These are phyloP conservation scores for Exophiala sp. DNA, from an alignment of 2,329 filamentous ascomycete species.

Conservation along the genomic window DNA sequence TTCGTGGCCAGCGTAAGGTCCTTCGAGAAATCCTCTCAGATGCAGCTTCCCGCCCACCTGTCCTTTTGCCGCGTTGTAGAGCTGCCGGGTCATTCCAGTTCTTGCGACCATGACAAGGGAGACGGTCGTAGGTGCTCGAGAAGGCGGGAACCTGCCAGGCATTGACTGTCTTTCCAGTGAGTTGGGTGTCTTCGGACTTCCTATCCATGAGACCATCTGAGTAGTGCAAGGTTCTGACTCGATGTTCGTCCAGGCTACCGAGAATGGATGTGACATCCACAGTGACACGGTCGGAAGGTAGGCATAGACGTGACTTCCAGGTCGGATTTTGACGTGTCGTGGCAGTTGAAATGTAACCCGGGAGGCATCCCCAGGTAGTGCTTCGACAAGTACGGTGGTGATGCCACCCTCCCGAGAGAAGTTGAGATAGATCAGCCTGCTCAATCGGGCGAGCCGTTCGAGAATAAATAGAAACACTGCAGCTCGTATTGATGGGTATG, in stretches of 20 bases:
- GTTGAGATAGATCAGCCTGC: conserved; percentile 54
- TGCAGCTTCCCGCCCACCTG: conserved; percentile 48
- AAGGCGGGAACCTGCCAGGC: conserved; percentile 15
- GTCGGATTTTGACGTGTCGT: conserved; percentile 50
- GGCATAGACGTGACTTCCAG: conserved; percentile 59
- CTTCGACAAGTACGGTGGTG: conserved; percentile 55
- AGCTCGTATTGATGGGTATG: conserved; percentile 38
- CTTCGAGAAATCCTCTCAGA: conserved; percentile 58
- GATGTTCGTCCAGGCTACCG: conserved; percentile 44
- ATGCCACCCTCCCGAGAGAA: conserved; percentile 44
- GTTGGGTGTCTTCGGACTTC: conserved; percentile 14
- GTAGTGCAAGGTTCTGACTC: conserved; percentile 24
- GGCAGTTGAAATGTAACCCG: conserved; percentile 59
- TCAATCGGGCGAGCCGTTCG: conserved; percentile 46
- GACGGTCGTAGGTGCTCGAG: conserved; percentile 39
- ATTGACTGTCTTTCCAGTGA: conserved; percentile 27
- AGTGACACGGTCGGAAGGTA: conserved; percentile 52
- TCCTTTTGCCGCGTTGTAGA: conserved; percentile 53
- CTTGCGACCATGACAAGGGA: conserved; percentile 58
- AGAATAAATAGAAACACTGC: conserved; percentile 39
- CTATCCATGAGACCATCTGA: background rate
- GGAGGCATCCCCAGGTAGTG: conserved; percentile 58
- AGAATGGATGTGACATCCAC: conserved; percentile 51
- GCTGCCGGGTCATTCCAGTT: conserved; percentile 61
- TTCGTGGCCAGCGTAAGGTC: conserved; percentile 61